Evolutionary conservation across 805 yeast species (phyloP).

Genomic region (Candida boleticola): DNA sequence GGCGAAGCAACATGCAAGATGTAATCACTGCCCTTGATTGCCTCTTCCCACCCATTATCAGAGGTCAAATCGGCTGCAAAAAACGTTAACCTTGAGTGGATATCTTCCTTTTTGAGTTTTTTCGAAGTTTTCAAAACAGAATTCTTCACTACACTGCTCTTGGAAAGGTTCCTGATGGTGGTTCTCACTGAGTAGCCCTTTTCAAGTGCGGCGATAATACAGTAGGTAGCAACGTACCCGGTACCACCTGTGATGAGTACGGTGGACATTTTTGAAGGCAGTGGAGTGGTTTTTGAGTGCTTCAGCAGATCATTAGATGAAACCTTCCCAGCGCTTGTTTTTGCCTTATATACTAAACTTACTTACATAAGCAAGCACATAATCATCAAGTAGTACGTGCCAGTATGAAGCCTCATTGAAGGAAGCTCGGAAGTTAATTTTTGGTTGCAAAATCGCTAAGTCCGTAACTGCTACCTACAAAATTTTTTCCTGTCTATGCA

Average conservation of each 20-base stretch:
- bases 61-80: constrained; percentile 4
- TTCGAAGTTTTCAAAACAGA: not conserved
- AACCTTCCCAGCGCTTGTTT: too few relatives aligned
- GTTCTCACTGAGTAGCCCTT: constrained; percentile 7
- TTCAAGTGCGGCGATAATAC: constrained; percentile 7
- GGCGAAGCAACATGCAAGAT: constrained; percentile 10
- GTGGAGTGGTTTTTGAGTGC: too few relatives aligned
- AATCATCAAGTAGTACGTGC: too few relatives aligned
- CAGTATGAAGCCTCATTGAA: too few relatives aligned
- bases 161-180: constrained; percentile 4
- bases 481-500: too few relatives aligned
- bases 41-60: constrained; percentile 11
- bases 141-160: not conserved
- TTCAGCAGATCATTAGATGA: too few relatives aligned
- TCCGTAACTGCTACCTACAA: too few relatives aligned
- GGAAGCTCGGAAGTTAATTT: too few relatives aligned
- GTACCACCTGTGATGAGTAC: constrained; percentile 13
- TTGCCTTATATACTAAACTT: too few relatives aligned
- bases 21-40: constrained; percentile 6
- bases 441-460: too few relatives aligned
- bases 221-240: constrained; percentile 8
- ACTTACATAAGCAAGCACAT: too few relatives aligned
- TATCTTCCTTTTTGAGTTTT: not conserved
- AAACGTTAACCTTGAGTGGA: constrained; percentile 1
- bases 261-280: not conserved